Base-by-base conservation (phyloP, 2,329 filamentous ascomycete species). In the Dothidotthia symphoricarpi region DNA sequence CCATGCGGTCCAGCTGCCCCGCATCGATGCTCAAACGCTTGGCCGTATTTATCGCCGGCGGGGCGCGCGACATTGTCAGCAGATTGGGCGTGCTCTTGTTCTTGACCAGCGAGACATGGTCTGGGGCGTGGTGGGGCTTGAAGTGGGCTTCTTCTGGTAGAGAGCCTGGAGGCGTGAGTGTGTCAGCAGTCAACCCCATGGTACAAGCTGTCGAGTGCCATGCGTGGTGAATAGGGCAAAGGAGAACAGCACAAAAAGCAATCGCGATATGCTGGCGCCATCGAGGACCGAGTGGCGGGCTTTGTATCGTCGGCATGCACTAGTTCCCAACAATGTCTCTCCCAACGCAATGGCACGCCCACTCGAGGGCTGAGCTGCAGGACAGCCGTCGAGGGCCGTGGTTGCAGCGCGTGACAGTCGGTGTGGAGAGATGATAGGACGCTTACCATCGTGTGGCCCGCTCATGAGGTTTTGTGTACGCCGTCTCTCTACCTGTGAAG, bases 11-110 rank as follows among this genome's bases (percentile, higher is more conserved):
- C 49, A 77, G 75, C 44, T 79, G 75, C 35, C 82, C 78, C 41
- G 81, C 82, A 66, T 93, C 88, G 60, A 90, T 82, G 34, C 88
- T 91, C 69, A 88, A 83, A 45, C 85, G 83, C 63, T 69, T 80
- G 74, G 51, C 74, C 48, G 76, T 80, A 51, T 83, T 80, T 34
- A 77, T 67, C 64, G 59, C 49, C 30, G 69, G 66, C 37, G 63
- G 55, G 24, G 67, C 47, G 12, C 40, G 28, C 34, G 59, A 40
- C 34, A 53, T 39, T 42, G 45, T 42, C 25, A 71, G 67, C 51
- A 77, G 66, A 48, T 70, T 76, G 39, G 70, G 69, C 36, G 70
- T 71, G 58, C 71, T 73, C 59, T 69, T 69, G 55, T 70, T 74
- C 66, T 74, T 75, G 22, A 68, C 67, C 35, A 76, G 58, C 48